These are phyloP conservation scores for Globisporangium paroecandrum DNA, from an alignment of 352 stramenopile species.

Conservation along the genomic window DNA sequence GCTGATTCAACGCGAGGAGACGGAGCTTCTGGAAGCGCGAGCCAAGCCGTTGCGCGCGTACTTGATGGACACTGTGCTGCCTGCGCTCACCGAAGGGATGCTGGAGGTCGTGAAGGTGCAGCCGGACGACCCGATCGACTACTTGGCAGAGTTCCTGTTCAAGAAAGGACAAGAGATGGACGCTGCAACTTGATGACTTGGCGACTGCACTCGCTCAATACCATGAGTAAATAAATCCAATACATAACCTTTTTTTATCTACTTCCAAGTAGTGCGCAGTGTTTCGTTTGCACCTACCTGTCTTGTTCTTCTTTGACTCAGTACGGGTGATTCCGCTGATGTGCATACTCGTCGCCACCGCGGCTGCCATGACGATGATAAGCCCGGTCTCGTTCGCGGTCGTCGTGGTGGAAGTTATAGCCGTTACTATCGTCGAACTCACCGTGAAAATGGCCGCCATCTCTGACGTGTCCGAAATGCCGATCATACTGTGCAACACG, in stretches of 20 bases:
- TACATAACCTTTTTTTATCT: slow-evolving; percentile 9
- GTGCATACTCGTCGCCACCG: slow-evolving; percentile 6
- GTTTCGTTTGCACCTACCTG: not conserved
- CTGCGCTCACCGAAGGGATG: slow-evolving; percentile 81
- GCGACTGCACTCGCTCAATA: not conserved
- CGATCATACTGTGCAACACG: not conserved
- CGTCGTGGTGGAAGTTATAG: not conserved
- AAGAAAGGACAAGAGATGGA: slow-evolving; percentile 68
- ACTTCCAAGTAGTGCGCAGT: not conserved
- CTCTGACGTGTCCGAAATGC: not conserved
- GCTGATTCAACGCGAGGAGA: slow-evolving; percentile 74
- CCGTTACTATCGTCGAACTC: slow-evolving; percentile 4
- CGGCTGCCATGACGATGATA: slow-evolving; percentile 7
- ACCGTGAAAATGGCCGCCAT: not conserved
- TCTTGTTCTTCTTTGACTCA: not conserved
- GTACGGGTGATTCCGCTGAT: slow-evolving; percentile 10
- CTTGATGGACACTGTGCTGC: slow-evolving; percentile 83
- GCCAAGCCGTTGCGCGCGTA: slow-evolving; percentile 80
- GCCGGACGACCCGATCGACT: slow-evolving; percentile 84
- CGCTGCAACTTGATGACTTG: slow-evolving; percentile 1
- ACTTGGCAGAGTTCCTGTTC: slow-evolving; percentile 86
- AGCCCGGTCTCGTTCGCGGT: slow-evolving; percentile 5
- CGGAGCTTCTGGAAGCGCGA: slow-evolving; percentile 70
- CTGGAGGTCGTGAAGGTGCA: slow-evolving; percentile 86
- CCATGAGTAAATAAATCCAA: not conserved